Evolutionary conservation across 257 asterid species (phyloP).

Genomic region (Gardenia jasminoides): DNA sequence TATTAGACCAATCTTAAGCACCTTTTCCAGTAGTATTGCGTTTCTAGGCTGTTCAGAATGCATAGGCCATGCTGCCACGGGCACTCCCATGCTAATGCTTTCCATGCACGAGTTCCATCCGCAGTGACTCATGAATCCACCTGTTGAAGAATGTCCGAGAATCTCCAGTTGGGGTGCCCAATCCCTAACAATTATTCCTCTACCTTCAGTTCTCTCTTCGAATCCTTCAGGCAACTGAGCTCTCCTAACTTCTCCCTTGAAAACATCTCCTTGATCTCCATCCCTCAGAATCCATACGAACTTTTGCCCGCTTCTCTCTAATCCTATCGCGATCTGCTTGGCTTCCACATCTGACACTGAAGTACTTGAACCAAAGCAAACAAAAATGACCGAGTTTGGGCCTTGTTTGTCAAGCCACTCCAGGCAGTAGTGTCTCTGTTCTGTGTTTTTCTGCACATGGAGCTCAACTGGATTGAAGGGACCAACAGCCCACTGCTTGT

Average conservation of each 20-base stretch:
- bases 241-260: constrained; percentile 12
- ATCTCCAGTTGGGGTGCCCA: constrained; percentile 32
- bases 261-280: constrained; percentile 22
- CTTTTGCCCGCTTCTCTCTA: constrained; percentile 4
- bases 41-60: constrained; percentile 27
- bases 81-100: constrained; percentile 30
- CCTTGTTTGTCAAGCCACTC: constrained; percentile 18
- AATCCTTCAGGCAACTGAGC: constrained; percentile 8
- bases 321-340: constrained; percentile 12
- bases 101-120: constrained; percentile 33
- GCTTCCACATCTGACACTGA: neutral
- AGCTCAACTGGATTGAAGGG: constrained; percentile 24
- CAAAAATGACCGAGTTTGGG: constrained; percentile 15
- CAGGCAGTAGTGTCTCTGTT: neutral
- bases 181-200: constrained; percentile 16
- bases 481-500: constrained; percentile 30
- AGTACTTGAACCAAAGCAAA: constrained; percentile 17
- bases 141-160: constrained; percentile 21
- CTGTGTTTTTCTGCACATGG: neutral
- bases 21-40: constrained; percentile 5
- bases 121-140: constrained; percentile 30
- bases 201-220: constrained; percentile 16
- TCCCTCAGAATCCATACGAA: constrained; percentile 25
- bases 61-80: constrained; percentile 35
- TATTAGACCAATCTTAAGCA: constrained; percentile 13